Conservation (phyloP, 352 stramenopile species). For the Pythium monospermum region DNA sequence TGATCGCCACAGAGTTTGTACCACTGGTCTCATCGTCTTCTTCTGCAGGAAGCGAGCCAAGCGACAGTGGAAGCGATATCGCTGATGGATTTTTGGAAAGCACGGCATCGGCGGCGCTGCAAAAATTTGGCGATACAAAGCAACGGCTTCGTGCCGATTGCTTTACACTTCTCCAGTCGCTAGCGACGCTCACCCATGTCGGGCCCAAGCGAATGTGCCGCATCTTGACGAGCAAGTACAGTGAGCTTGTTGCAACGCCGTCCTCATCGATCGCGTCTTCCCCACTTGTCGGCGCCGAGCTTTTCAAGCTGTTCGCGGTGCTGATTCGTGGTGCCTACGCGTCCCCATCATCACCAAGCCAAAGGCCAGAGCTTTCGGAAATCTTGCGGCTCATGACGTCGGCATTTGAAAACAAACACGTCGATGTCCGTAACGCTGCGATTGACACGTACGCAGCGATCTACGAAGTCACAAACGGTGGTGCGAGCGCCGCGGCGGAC, state of each 20-base stretch:
- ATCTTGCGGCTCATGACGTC: constrained; percentile 46
- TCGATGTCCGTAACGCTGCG: constrained; percentile 69
- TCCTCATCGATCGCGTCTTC: constrained; percentile 33
- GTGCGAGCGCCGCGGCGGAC: constrained; percentile 15
- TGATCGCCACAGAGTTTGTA: constrained; percentile 69
- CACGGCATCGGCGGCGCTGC: constrained; percentile 54
- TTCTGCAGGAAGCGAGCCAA: neutral
- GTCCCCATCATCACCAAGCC: neutral
- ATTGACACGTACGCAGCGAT: constrained; percentile 63
- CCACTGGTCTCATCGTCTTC: constrained; percentile 39
- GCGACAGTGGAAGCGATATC: constrained; percentile 25
- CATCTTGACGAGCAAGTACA: constrained; percentile 59
- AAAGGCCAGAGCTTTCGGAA: constrained; percentile 27
- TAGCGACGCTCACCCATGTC: constrained; percentile 51
- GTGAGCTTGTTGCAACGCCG: constrained; percentile 25
- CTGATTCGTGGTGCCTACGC: constrained; percentile 34
- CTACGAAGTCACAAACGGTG: constrained; percentile 65
- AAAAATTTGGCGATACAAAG: constrained; percentile 77
- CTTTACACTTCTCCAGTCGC: constrained; percentile 60
- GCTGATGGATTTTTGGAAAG: constrained; percentile 58
- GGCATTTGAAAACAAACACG: constrained; percentile 78
- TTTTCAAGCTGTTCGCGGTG: constrained; percentile 62
- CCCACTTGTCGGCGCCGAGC: constrained; percentile 44
- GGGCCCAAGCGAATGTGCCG: constrained; percentile 55
- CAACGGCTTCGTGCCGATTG: constrained; percentile 66